Conservation (phyloP, 2,329 filamentous ascomycete species). For the Colletotrichum tropicale region DNA sequence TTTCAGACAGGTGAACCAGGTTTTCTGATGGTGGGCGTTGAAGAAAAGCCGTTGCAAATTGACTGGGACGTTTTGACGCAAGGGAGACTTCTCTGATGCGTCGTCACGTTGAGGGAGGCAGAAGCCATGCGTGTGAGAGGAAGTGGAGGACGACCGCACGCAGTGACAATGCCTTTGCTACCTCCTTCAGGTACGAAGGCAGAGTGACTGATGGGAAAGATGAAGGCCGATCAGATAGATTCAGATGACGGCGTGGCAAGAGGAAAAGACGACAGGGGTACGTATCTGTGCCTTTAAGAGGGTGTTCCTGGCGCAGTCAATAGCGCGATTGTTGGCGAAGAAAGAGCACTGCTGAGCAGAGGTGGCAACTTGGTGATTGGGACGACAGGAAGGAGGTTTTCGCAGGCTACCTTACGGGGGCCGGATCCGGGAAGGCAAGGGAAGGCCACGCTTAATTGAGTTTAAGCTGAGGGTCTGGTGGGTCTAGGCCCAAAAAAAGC, state of each 20-base stretch:
- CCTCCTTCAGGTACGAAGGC: neutral
- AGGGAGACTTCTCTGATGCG: neutral
- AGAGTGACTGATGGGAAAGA: neutral
- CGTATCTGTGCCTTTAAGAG: neutral
- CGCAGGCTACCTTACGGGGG: neutral
- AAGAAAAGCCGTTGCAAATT: neutral
- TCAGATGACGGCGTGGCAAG: neutral
- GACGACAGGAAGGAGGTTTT: neutral
- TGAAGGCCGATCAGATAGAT: neutral
- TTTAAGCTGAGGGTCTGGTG: neutral
- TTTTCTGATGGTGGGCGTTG: neutral
- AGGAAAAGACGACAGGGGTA: neutral
- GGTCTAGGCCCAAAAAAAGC: neutral
- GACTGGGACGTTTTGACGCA: neutral
- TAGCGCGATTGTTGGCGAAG: neutral
- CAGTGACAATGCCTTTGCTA: neutral
- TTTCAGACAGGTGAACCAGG: neutral
- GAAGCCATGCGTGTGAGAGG: neutral
- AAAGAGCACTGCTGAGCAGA: neutral
- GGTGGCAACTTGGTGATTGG: neutral
- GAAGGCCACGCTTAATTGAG: neutral
- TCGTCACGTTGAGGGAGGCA: neutral
- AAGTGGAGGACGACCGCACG: neutral
- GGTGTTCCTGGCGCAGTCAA: neutral
- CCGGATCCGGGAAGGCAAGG: constrained; percentile 3